phyloP scores from a whole-genome alignment of 768 basidiomycete genomes.

The Mycena galopus region DNA sequence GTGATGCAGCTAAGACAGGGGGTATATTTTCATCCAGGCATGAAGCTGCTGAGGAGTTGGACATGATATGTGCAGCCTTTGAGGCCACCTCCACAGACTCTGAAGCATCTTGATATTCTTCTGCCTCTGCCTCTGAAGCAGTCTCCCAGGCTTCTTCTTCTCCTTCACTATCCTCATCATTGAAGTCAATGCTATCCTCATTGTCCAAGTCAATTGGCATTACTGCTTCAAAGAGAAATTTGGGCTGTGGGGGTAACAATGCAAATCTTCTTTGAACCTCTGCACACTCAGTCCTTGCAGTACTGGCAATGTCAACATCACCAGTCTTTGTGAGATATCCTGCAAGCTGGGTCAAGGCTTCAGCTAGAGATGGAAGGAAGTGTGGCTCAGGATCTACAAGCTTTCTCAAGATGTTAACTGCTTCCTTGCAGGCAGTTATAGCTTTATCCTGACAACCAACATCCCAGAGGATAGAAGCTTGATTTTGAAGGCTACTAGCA shows the following conservation, averaged over 20 bases:
- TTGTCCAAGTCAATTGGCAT: not conserved
- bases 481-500: constrained; percentile 3
- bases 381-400: not conserved
- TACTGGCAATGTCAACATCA: not conserved
- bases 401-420: not conserved
- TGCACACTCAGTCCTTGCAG: not conserved
- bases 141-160: too few species aligned
- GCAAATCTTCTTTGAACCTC: not conserved
- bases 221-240: not conserved
- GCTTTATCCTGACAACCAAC: not conserved
- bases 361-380: not conserved
- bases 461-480: not conserved
- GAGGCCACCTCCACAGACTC: not conserved
- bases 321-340: not conserved
- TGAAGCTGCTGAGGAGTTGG: too few species aligned
- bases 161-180: too few species aligned
- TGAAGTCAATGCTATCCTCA: not conserved
- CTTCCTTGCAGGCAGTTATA: not conserved
- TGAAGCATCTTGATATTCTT: not conserved
- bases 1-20: too few species aligned
- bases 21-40: too few species aligned
- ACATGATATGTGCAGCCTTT: not conserved
- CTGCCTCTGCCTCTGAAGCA: not conserved
- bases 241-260: not conserved
- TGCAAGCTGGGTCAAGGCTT: not conserved